Conservation (phyloP, 1,284 basidiomycete species). For the Uromyces viciae-fabae region DNA sequence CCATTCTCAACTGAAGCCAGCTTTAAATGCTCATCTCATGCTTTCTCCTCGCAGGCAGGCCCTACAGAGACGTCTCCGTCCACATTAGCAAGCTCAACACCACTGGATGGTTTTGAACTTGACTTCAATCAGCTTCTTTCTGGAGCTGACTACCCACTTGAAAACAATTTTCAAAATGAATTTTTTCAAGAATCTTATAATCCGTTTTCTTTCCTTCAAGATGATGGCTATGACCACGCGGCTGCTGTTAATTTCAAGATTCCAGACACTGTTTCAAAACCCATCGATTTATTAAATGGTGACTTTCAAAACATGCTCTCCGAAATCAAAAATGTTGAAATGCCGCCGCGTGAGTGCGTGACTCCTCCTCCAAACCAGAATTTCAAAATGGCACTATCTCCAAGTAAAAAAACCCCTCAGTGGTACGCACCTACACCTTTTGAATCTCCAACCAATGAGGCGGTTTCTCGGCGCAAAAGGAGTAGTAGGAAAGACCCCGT, state of each 20-base stretch:
- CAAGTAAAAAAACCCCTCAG: background rate
- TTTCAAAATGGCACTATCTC: background rate
- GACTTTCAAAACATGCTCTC: background rate
- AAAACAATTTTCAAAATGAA: background rate
- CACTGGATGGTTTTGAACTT: background rate
- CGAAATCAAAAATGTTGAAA: background rate
- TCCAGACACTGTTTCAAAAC: background rate
- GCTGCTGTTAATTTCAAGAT: background rate
- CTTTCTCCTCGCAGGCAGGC: background rate
- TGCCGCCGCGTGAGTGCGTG: background rate
- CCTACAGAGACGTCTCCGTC: background rate
- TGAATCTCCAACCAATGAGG: background rate
- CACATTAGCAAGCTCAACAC: background rate
- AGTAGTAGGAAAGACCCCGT: no score
- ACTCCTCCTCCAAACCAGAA: background rate
- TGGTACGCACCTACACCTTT: background rate
- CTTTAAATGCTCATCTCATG: background rate
- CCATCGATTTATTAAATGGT: background rate
- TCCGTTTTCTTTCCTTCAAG: background rate
- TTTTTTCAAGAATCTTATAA: background rate
- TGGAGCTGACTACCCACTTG: background rate
- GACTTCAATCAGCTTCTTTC: background rate
- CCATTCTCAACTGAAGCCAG: background rate
- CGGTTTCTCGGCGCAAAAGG: background rate
- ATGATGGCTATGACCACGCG: background rate